Evolutionary conservation across 768 basidiomycete genomes (phyloP), one percentile per base, ranked within the genome.

Genomic region (Suillus weaverae): DNA sequence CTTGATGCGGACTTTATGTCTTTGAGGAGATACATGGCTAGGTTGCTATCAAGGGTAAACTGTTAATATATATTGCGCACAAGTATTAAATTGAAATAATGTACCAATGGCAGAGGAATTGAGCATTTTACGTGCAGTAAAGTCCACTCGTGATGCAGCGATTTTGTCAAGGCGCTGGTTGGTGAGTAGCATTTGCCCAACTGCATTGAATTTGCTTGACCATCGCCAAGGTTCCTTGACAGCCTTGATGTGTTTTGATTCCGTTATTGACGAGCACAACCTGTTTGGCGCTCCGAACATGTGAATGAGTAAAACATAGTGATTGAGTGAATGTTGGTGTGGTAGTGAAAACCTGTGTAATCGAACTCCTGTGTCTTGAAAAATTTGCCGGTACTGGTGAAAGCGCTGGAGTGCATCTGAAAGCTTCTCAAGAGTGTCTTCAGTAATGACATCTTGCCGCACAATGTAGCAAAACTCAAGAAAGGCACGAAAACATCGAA

Each of bases 401-500:
- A 39, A 39, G 39, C 1, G 16, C 39, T 16, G 14, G 39, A 39
- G 39, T 39, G 39, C 39, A 16, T 39, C 16, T 16, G 16, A 14
- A 16, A 39, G 39, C 39, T 39, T 39, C 39, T 39, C 14, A 9
- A 44, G 43, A 44, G 43, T 44, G 20, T 44, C 43, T 44, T 44
- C 20, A 9, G 43, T 44, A 9, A 44, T 44, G 43, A 44, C 20
- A 9, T 44, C 20, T 44, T 61, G 60, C 18, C 16, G 54, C 22
- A 62, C 54, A n/a, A 76, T 66, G 62, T 74, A 77, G 57, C 71
- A 73, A 66, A 72, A 76, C 9, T 77, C 74, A 11, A 76, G 41
- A 54, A 77, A 73, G 7, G 69, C 64, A 3, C 76, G 74, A 57
- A 38, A 50, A 57, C 38, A 38, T 13, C 20, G 43, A 44, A 36